Conservation (phyloP, 2,329 filamentous ascomycete species). For the Talaromyces verruculosus region DNA sequence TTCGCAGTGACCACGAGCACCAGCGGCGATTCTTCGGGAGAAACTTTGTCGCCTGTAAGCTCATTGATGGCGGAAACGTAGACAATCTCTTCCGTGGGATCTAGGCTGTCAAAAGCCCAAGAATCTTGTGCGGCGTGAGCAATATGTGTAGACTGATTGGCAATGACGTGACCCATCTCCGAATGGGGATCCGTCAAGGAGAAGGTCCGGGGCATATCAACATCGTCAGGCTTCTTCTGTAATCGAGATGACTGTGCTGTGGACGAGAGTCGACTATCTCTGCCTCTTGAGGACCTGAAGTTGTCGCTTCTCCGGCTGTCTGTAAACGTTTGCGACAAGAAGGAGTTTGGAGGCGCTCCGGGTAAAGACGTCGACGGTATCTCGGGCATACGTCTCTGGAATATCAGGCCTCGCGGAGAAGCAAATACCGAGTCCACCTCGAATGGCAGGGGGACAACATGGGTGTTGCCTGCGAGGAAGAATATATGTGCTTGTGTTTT, state of each 20-base stretch:
- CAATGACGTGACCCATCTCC: conserved; percentile 80
- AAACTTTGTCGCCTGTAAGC: conserved; percentile 28
- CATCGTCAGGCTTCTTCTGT: conserved; percentile 56
- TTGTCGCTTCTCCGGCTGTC: conserved; percentile 38
- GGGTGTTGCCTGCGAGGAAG: conserved; percentile 81
- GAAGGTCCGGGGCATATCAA: conserved; percentile 65
- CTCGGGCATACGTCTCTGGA: conserved; percentile 71
- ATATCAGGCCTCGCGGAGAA: conserved; percentile 76
- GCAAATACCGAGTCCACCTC: conserved; percentile 86
- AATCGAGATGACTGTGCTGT: conserved; percentile 55
- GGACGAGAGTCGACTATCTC: conserved; percentile 47
- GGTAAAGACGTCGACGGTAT: conserved; percentile 35
- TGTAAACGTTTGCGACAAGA: conserved; percentile 62
- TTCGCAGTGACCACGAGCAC: conserved; percentile 81
- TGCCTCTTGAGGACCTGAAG: conserved; percentile 35
- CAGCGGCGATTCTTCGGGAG: conserved; percentile 53
- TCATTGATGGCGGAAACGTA: conserved; percentile 72
- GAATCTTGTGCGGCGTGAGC: conserved; percentile 31
- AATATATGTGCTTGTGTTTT: conserved; percentile 92
- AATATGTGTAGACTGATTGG: conserved; percentile 43
- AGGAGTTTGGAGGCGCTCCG: conserved; percentile 75
- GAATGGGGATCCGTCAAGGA: conserved; percentile 81
- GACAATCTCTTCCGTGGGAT: conserved; percentile 76
- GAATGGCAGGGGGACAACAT: conserved; percentile 91
- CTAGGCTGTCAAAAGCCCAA: conserved; percentile 59